Evolutionary conservation across 345 rosid species (phyloP), one percentile per base, ranked within the genome.

Genomic region (Orychophragmus violaceus): DNA sequence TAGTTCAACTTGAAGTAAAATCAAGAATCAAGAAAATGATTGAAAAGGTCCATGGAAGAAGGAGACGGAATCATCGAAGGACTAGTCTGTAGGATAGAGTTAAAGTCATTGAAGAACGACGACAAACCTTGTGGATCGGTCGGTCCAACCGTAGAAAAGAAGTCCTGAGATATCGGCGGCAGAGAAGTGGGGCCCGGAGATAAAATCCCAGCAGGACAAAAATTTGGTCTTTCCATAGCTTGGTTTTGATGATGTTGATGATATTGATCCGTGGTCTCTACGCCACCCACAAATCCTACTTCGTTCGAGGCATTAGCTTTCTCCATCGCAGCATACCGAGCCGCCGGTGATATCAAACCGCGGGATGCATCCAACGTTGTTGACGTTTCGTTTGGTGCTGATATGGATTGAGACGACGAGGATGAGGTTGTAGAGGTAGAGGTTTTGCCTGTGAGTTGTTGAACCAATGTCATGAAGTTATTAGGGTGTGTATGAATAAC

Each of bases 381-480:
- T 71, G 41, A 55, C 36, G 36, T 36, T 39, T 69, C 18, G 12
- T 10, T 53, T 42, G 29, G 30, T 51, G 36, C 35, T 74, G 32
- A 56, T 44, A 19, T 39, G 32, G 62, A 30, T 42, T 21, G 51
- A 49, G 66, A 65, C 28, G 62, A 68, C 37, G 56, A 75, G 49
- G 54, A 35, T 46, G 27, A 22, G 50, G 70, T 9, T 25, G 62
- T 24, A 18, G 68, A 52, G 5, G 83, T 60, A 0, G 87, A 76
- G 5, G 83, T 37, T 1, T 83, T 64, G 5, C 98, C 98, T 9
- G 98, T 92, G 44, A 92, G 96, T 25, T 95, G 90, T 72, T 91
- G 96, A 14, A 91, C 98, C 10, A 91, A 81, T 59, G 54, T 71
- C 96, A 85, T 91, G 84, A 91, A 91, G 30, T 91, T 87, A 48